Percentiles rank a stretch among this genome's conserved stretches.
phyloP scores from a whole-genome alignment of 139 green algal genomes.

The Deuterostichococcus epilithicus region DNA sequence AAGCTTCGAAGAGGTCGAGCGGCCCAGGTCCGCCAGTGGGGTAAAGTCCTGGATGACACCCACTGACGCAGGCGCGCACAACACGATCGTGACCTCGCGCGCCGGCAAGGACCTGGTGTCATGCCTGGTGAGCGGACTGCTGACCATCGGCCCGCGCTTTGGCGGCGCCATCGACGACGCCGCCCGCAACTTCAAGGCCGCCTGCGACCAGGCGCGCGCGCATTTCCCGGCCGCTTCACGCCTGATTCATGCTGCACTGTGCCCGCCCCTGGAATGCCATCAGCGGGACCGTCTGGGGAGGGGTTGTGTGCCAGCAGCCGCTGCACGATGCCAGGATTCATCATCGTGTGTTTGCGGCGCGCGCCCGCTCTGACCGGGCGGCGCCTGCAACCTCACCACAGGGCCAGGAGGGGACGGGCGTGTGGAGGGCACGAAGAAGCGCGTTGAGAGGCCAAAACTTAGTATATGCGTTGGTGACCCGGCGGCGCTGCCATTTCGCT shows the following conservation, averaged over 20 bases:
- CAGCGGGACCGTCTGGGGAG: too few relatives aligned
- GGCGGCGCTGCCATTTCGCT: not conserved
- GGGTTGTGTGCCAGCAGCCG: too few relatives aligned
- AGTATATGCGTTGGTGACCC: not conserved
- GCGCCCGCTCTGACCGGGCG: too few relatives aligned
- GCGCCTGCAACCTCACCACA: too few relatives aligned
- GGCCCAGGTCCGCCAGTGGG: too few relatives aligned
- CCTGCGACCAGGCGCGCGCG: constrained; percentile 23
- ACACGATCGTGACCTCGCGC: constrained; percentile 84
- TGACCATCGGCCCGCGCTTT: constrained; percentile 86
- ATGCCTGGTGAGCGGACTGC: constrained; percentile 78
- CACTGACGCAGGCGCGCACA: constrained; percentile 73
- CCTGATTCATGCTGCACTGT: too few relatives aligned
- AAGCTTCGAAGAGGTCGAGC: too few relatives aligned
- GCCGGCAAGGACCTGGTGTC: constrained; percentile 86
- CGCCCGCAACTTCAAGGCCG: constrained; percentile 71
- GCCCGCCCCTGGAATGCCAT: too few relatives aligned
- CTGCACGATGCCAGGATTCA: too few relatives aligned
- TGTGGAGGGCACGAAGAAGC: too few relatives aligned
- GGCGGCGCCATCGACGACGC: constrained; percentile 90
- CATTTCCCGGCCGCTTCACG: not conserved
- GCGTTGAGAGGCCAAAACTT: not conserved
- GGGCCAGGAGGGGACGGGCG: too few relatives aligned
- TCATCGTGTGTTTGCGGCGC: too few relatives aligned
- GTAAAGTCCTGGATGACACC: not conserved